Evolutionary conservation across 2,329 filamentous ascomycete genomes (phyloP), one percentile per base, ranked within the genome.

Genomic region (Rosellinia necatrix): DNA sequence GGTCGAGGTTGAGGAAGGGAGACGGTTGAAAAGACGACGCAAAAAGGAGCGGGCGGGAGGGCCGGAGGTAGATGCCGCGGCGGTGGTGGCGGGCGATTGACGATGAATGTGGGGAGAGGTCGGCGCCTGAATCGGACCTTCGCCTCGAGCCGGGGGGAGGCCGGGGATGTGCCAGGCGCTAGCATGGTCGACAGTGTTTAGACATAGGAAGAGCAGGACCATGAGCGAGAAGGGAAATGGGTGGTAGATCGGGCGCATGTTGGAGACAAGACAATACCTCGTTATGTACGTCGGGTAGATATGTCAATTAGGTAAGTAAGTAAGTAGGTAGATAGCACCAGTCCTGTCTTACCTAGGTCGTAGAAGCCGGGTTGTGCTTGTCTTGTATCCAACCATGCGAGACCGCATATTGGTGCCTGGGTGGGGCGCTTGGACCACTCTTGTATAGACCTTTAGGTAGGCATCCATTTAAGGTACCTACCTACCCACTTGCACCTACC

Each of bases 41-140:
- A 65, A 42, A 66, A 71, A 55, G 63, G 70, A 60, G 66, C 62
- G 48, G 34, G 50, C 44, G 40, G 57, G 25, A 13, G 47, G 49
- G 17, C 30, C 50, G 30, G 49, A 56, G 42, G 30, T 52, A 12
- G 49, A 41, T 25, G 19, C 46, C 38, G n/a, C n/a, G 46, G 49
- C 19, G 15, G n/a, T 19, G 30, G 24, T 21, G 44, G 29, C 21
- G 21, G 34, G 40, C 17, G 48, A n/a, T n/a, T n/a, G n/a, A n/a
- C n/a, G n/a, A n/a, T n/a, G n/a, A n/a, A n/a, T n/a, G 35, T 15
- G 35, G 32, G 51, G 21, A 6, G 43, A 35, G 9, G 40, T 19
- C 13, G 46, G 24, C 13, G 13, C 15, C 10, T 13, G 44, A 5
- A 27, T 10, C 24, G 30, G 53, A 34, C 44, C 10, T 17, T 37